Evolutionary conservation across 176 grass and related monocot species (phyloP).

Genomic region (Pontederia crassipes): DNA sequence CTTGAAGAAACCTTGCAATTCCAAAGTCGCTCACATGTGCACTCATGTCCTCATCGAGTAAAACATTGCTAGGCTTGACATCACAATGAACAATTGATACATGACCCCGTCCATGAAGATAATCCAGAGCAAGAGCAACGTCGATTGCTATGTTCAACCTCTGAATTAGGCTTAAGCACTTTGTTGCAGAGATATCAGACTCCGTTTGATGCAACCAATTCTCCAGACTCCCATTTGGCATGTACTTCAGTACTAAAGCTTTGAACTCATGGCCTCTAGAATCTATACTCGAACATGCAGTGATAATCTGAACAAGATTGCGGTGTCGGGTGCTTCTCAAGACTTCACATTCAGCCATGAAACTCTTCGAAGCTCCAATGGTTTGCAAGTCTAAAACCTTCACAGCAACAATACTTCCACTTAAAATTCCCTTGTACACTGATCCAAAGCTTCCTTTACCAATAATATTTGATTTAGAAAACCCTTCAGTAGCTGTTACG

Average conservation of each 20-base stretch:
- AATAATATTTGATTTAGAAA: too few species aligned
- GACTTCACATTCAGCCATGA: conserved; percentile 37
- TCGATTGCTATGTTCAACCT: too few species aligned
- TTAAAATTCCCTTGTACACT: too few species aligned
- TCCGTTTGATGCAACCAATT: conserved; percentile 27
- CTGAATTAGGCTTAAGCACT: conserved; percentile 24
- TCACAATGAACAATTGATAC: too few species aligned
- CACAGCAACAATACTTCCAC: conserved; percentile 23
- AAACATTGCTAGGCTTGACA: too few species aligned
- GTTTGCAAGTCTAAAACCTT: conserved; percentile 43
- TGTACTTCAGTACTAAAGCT: conserved; percentile 41
- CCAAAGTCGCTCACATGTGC: conserved; percentile 39
- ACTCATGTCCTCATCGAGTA: conserved; percentile 24
- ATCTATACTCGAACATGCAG: conserved; percentile 29
- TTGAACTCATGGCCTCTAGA: conserved; percentile 35
- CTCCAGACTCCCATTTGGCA: conserved; percentile 32
- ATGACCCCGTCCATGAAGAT: too few species aligned
- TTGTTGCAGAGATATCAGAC: not conserved
- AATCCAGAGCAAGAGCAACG: too few species aligned
- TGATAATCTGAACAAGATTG: too few species aligned
- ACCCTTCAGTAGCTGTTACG: too few species aligned
- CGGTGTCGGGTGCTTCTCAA: too few species aligned
- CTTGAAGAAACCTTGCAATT: too few species aligned
- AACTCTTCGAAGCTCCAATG: conserved; percentile 21
- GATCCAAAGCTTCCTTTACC: too few species aligned